Evolutionary conservation across 768 basidiomycete species (phyloP), one percentile per base, ranked within the genome.

Genomic region (Thelephora ganbajun): DNA sequence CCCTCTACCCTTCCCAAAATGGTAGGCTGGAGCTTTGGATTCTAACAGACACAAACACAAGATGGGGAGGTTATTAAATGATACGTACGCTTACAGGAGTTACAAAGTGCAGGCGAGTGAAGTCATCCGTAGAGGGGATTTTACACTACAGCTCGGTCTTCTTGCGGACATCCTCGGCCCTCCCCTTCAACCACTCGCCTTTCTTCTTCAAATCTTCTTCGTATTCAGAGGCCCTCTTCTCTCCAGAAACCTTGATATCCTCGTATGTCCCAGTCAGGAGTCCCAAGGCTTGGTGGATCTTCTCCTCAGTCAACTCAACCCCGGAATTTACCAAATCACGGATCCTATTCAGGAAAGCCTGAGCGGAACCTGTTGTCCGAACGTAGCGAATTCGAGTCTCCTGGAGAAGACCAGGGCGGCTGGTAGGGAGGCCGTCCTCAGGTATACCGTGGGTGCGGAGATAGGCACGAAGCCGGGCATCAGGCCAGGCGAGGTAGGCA

Each of bases 401-500:
- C 67, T 86, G 86, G 33, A 98, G 71, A 16, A 96, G 74, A n/a
- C 80, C 80, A 0, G 86, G 77, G 33, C 91, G 77, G 2, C 57
- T 61, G 1, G 70, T 74, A 0, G 83, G 80, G 36, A 87, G 68
- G 44, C 69, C 67, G n/a, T 70, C 70, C 55, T 93, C 89, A 51
- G 72, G 67, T 23, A 94, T 57, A 44, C 83, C 84, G 53, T 76
- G 74, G 57, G 85, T 77, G 39, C 90, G 74, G 16, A 97, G 73
- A 64, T 87, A 96, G 1, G 85, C 90, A 42, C 92, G 81, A 22
- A 98, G 77, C 30, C 93, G 76, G 2, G 92, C 87, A 57, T 97
- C 93, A 11, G 89, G 87, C 94, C 94, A 98, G 9, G 74, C 72
- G 44, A 93, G 68, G 64, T 94, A 96, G 2, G 77, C 66, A 2